Evolutionary conservation across 2,329 filamentous ascomycete species (phyloP), one percentile per base, ranked within the genome.

Genomic region (Stemphylium lycopersici): DNA sequence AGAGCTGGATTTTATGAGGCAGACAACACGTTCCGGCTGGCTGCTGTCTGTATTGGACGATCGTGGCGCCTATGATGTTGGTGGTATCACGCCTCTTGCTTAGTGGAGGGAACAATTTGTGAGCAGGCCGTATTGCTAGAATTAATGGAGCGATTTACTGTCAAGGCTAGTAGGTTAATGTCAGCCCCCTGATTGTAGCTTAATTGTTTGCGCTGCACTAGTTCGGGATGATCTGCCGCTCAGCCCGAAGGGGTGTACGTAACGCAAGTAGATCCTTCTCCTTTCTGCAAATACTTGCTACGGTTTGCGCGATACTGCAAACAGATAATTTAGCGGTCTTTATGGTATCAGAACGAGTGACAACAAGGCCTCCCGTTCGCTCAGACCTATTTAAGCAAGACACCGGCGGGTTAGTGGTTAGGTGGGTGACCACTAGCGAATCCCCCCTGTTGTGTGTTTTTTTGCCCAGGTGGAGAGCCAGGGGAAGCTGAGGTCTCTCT

Each of bases 211-310:
- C 48, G 39, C 39, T 43, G n/a, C 39, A 50, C 48, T 50, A 43
- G 31, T 50, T 50, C 48, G 32, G 48, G 39, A 37, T 50, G 48
- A 44, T 50, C 48, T 44, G 39, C 39, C 44, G 48, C 48, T 50
- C 24, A 50, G 39, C 39, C 32, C 39, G n/a, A 48, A 48, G 26
- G 48, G 44, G 39, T 37, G 22, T 24, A 24, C 22, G 39, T 50
- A 50, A 43, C 38, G 48, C 32, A 50, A 50, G 32, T 50, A 50
- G 48, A 50, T 43, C 48, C 48, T 50, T 50, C 48, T 50, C 39
- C 48, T 44, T 43, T 50, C 48, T 50, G 15, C 48, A 43, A 43
- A 38, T 38, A 29, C 48, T 43, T 50, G 39, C 38, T 50, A 43
- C 32, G 31, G 32, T 22, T 50, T 50, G 48, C 48, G 48, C 48